A percentile compares a stretch with the other conserved stretches of the same genome.
phyloP scores from a whole-genome alignment of 768 basidiomycete genomes.

The Suillus spraguei region DNA sequence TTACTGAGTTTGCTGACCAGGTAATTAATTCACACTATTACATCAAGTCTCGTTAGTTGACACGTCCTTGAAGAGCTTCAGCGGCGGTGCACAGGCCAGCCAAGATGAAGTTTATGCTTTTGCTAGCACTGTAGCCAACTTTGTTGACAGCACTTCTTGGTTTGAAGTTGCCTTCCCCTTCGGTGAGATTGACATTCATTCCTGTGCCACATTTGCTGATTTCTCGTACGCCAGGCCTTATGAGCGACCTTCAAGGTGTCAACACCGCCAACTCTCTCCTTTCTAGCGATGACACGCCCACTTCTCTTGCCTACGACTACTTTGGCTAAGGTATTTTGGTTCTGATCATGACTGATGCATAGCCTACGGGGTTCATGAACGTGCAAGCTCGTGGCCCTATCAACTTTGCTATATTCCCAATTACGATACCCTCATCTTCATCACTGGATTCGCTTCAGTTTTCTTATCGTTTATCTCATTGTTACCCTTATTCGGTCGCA shows the following conservation, averaged over 20 bases:
- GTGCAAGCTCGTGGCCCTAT: slow-evolving; percentile 7
- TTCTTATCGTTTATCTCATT: slow-evolving; percentile 16
- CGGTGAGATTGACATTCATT: slow-evolving; percentile 45
- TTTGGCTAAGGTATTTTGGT: slow-evolving; percentile 32
- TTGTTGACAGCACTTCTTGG: slow-evolving; percentile 44
- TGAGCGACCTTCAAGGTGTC: slow-evolving; percentile 59
- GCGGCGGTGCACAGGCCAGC: slow-evolving; percentile 44
- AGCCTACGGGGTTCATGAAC: slow-evolving; percentile 3
- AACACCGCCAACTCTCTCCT: slow-evolving; percentile 58
- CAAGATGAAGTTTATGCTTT: slow-evolving; percentile 48
- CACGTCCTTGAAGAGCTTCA: slow-evolving; percentile 50
- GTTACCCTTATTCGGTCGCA: slow-evolving; percentile 11
- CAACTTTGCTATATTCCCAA: slow-evolving; percentile 5
- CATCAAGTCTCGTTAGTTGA: slow-evolving; percentile 9
- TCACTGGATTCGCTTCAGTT: slow-evolving; percentile 23
- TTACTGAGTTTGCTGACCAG: slow-evolving; percentile 76
- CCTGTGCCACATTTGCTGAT: slow-evolving; percentile 13
- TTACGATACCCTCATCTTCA: slow-evolving; percentile 7
- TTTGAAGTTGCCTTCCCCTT: slow-evolving; percentile 54
- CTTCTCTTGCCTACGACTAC: slow-evolving; percentile 52
- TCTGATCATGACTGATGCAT: background rate
- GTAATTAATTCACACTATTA: slow-evolving; percentile 30
- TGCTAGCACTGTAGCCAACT: slow-evolving; percentile 45
- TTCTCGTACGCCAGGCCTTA: slow-evolving; percentile 43
- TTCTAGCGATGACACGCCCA: slow-evolving; percentile 46